Percentiles rank a stretch among this genome's conserved stretches.
These are phyloP conservation scores for Pseudocercospora cruenta DNA, from an alignment of 2,329 filamentous ascomycete species.

Conservation along the genomic window DNA sequence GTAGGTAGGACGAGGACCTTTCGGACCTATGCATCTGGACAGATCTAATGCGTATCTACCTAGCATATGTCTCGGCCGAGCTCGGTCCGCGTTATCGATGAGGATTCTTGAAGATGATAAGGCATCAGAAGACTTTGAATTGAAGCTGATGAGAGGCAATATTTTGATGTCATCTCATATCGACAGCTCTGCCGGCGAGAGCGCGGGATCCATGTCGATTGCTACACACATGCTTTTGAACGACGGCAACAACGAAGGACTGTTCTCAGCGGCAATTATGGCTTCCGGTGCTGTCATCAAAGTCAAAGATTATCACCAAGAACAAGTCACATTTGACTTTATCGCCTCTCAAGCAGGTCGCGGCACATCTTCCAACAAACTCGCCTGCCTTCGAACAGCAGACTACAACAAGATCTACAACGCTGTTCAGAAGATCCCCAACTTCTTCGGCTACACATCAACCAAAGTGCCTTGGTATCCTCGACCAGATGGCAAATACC, in stretches of 20 bases:
- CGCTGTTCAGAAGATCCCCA: slow-evolving; percentile 71
- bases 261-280: slow-evolving; percentile 79
- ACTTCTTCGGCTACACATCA: slow-evolving; percentile 67
- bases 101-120: too few species aligned
- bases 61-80: too few species aligned
- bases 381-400: slow-evolving; percentile 13
- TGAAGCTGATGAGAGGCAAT: too few species aligned
- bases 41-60: too few species aligned
- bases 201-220: slow-evolving; percentile 48
- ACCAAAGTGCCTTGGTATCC: slow-evolving; percentile 69
- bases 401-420: slow-evolving; percentile 50
- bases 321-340: slow-evolving; percentile 16
- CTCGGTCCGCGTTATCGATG: too few species aligned
- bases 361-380: background rate
- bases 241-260: slow-evolving; percentile 60
- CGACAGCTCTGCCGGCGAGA: slow-evolving; percentile 28
- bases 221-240: slow-evolving; percentile 75
- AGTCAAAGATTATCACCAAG: slow-evolving; percentile 42
- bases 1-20: too few species aligned
- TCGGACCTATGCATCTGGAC: too few species aligned
- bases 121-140: too few species aligned
- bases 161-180: too few species aligned
- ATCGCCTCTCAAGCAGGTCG: background rate
- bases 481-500: slow-evolving; percentile 59
- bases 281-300: slow-evolving; percentile 62